Percentiles rank a stretch among this genome's conserved stretches.
phyloP scores from a whole-genome alignment of 2,329 filamentous ascomycete species.

The Microsporum canis region DNA sequence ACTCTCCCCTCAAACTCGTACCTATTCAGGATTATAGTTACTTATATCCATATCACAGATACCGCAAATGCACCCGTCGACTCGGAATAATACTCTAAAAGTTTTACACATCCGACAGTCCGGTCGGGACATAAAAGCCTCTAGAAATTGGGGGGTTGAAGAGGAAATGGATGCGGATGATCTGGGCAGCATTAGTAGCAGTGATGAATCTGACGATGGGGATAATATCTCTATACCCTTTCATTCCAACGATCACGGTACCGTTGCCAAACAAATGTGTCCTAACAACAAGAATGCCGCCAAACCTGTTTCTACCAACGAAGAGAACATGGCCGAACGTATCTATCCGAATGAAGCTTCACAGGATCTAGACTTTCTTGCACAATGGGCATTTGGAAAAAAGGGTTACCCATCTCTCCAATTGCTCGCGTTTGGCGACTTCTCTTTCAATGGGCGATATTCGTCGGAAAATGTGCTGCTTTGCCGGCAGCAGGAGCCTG shows the following conservation, averaged over 20 bases:
- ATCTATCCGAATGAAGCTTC: neutral
- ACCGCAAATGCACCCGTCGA: no score
- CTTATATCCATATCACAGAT: no score
- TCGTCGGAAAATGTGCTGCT: constrained; percentile 2
- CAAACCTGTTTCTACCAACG: no score
- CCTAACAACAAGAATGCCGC: no score
- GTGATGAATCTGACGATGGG: neutral
- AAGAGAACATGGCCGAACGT: no score
- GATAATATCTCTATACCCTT: no score
- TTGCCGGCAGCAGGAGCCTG: neutral
- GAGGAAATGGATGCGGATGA: neutral
- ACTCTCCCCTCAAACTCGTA: neutral
- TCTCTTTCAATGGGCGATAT: neutral
- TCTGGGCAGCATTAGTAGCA: neutral
- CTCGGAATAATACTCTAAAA: neutral
- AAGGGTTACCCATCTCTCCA: constrained; percentile 5
- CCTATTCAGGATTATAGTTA: no score
- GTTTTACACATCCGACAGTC: constrained; percentile 4
- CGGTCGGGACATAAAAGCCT: constrained; percentile 5
- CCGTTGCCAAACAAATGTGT: no score
- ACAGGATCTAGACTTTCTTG: neutral
- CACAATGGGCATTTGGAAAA: constrained; percentile 7
- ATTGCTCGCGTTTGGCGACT: constrained; percentile 6
- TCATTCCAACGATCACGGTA: no score
- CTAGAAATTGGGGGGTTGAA: neutral